Evolutionary conservation across 306 rosid species (phyloP), one percentile per base, ranked within the genome.

Genomic region (Cucumis hystrix): DNA sequence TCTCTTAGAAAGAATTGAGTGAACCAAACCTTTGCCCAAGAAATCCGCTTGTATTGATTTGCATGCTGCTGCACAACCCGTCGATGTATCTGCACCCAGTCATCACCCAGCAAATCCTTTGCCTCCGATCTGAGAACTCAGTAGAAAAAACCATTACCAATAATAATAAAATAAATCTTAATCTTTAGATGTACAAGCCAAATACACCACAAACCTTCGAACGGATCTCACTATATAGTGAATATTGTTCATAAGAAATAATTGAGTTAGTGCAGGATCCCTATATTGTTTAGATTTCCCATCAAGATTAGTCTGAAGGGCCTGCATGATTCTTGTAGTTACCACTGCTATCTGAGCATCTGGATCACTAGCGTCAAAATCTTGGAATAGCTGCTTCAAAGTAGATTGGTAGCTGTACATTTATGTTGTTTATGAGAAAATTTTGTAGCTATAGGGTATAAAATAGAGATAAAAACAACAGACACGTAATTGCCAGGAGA

Each of bases 21-120:
- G 51, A 70, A 40, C 56, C 54, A 45, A 78, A 95, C 97, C 97
- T 96, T 96, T 75, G 96, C 96, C 99, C 99, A 96, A 62, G 99
- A 92, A 83, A 96, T 85, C 84, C 99, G 86, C 83, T 96, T 96
- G 80, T 96, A 96, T 78, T 92, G 98, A 86, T 96, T 96, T 68
- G 98, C 99, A 88, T 96, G 99, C 84, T 96, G 97, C 80, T 96
- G 99, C 55, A 95, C 98, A 77, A 92, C 89, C 85, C 98, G 85
- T 78, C 97, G 87, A 74, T 96, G 99, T 85, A 88, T 96, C 88
- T 96, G 99, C 85, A 96, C 97, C 99, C 99, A 96, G 80, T 96
- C 99, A 78, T 96, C 99, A 55, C 99, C 99, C 85, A 96, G 80
- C 93, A 88, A 88, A 55, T 96, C 98, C 82, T 96, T 96, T 79